Evolutionary conservation across 371 early-diverging fungal species (phyloP), one percentile per base, ranked within the genome.

Genomic region (Mucor piriformis): DNA sequence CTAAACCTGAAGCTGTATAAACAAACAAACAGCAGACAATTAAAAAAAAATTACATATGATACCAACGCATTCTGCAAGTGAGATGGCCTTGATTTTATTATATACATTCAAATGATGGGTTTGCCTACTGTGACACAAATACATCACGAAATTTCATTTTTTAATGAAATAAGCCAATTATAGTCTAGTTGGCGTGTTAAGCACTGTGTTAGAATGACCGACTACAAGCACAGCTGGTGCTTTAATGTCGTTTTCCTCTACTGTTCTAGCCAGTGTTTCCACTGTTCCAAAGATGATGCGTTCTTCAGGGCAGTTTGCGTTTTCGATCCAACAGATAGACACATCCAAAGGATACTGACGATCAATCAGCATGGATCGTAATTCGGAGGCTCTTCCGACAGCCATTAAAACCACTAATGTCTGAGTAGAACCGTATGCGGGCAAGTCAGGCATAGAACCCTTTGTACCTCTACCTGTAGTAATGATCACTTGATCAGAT

Each of bases 391-490:
- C 82, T 56, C 89, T 77, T 46, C 87, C 87, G 3, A 94, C 88
- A 1, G 92, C 88, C 95, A 94, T 96, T 40, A 96, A 71, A 4
- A 92, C 72, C 3, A 95, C 92, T 10, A 88, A 76, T 6, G 94
- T 93, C 44, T 90, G 82, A 29, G 84, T 83, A 12, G 64, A 61
- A 37, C 82, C 60, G 54, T 82, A 91, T 0, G 50, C 44, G 0
- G 96, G 95, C 6, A 93, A 70, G 32, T 86, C 76, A 7, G 96
- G 94, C 66, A 91, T 80, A 8, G 80, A 73, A 8, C 91, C 91
- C 32, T 89, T 86, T 13, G 86, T 82, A 29, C 85, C 83, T 38
- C 87, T 83, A 37, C 92, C 94, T 3, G 94, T 92, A 11, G 88
- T 79, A 21, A 96, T 85, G 25, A 94, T 76, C 4, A 95, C 83